phyloP scores from a whole-genome alignment of 495 filamentous ascomycete genomes.

The Patellaria atrata region DNA sequence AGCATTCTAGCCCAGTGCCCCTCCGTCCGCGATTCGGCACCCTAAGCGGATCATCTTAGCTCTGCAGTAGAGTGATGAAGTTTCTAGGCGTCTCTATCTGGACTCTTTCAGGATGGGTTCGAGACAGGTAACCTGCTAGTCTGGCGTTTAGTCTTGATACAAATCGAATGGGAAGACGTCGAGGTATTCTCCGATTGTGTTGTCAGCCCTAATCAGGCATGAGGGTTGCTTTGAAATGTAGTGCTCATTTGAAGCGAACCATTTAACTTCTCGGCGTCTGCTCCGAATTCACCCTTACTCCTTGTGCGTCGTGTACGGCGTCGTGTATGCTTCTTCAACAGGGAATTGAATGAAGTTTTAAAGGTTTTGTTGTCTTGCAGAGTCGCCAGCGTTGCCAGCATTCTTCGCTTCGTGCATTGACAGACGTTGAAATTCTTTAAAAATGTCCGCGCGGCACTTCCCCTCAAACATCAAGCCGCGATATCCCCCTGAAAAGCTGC shows the following conservation, averaged over 20 bases:
- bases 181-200: background rate
- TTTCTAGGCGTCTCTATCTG: no score
- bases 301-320: no score
- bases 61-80: no score
- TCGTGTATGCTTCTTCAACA: no score
- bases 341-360: no score
- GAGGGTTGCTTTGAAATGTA: background rate
- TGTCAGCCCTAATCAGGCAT: background rate
- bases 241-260: background rate
- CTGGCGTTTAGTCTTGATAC: background rate
- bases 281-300: background rate
- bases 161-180: constrained; percentile 3
- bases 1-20: background rate
- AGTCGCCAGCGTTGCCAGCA: no score
- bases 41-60: constrained; percentile 3
- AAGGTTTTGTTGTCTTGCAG: no score
- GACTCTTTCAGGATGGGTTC: constrained; percentile 1
- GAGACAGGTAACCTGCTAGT: constrained; percentile 1
- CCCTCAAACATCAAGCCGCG: no score
- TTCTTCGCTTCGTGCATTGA: no score
- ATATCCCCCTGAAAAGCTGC: no score
- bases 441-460: no score
- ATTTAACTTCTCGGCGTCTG: background rate
- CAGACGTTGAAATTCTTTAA: no score
- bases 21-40: constrained; percentile 1